A percentile compares a stretch with the other conserved stretches of the same genome.
These are phyloP conservation scores for Cymbopogon flexuosus DNA, from an alignment of 202 grass and related monocot genomes.

Conservation along the genomic window DNA sequence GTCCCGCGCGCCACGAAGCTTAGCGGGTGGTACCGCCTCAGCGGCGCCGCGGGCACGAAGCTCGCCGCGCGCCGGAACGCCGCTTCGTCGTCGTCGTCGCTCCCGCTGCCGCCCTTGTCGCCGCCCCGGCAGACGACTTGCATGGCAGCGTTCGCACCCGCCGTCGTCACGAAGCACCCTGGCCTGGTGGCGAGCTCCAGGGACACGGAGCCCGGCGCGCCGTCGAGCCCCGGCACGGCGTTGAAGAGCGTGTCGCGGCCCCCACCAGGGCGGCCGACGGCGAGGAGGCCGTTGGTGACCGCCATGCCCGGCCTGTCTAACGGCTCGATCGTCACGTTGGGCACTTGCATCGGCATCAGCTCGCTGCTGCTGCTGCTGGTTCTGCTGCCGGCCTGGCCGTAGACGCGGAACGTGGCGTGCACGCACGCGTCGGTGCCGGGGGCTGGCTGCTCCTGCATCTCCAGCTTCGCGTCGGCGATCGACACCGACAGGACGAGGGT, in stretches of 20 bases:
- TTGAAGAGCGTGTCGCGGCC: slow-evolving; percentile 27
- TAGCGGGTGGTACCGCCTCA: slow-evolving; percentile 45
- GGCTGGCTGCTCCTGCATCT: slow-evolving; percentile 30
- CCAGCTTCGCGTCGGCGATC: slow-evolving; percentile 31
- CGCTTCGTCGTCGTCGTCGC: not conserved
- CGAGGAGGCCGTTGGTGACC: slow-evolving; percentile 34
- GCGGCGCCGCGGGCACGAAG: slow-evolving; percentile 25
- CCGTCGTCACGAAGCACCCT: slow-evolving; percentile 45
- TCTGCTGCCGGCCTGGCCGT: not conserved
- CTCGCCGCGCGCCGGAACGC: slow-evolving; percentile 40
- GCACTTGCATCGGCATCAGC: not conserved
- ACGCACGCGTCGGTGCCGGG: slow-evolving; percentile 40
- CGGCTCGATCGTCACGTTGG: slow-evolving; percentile 41
- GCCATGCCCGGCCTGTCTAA: slow-evolving; percentile 54
- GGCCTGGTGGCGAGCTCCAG: slow-evolving; percentile 39
- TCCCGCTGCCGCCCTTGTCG: not conserved
- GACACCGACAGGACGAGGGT: slow-evolving; percentile 42
- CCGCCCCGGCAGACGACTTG: not conserved
- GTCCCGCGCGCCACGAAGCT: slow-evolving; percentile 51
- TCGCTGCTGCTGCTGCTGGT: not conserved
- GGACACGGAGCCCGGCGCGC: slow-evolving; percentile 38
- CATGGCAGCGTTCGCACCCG: not conserved
- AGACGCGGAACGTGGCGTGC: slow-evolving; percentile 51
- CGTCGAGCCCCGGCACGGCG: slow-evolving; percentile 39
- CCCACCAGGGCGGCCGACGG: not conserved